These are phyloP conservation scores for Ganoderma sinense DNA, from an alignment of 1,284 basidiomycete genomes.

Conservation along the genomic window DNA sequence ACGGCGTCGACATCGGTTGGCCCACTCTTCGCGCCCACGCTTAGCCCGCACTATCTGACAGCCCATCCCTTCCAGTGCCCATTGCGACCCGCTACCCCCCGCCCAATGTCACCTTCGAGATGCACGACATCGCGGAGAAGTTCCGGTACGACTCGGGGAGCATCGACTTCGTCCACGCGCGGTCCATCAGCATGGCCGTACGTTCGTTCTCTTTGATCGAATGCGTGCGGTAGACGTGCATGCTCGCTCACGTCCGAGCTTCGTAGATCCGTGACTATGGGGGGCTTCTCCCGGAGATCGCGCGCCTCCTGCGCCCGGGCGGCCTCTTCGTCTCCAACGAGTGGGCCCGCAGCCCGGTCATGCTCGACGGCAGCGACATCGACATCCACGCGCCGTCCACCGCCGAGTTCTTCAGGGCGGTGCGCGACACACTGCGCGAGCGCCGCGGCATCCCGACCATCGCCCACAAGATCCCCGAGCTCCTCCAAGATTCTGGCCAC, in stretches of 20 bases:
- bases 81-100: constrained; percentile 68
- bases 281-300: constrained; percentile 59
- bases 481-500: constrained; percentile 43
- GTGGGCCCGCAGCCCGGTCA: constrained; percentile 53
- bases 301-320: constrained; percentile 65
- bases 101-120: constrained; percentile 67
- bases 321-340: constrained; percentile 74
- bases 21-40: constrained; percentile 22
- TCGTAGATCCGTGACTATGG: constrained; percentile 58
- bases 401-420: constrained; percentile 49
- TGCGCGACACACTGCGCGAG: constrained; percentile 47
- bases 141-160: constrained; percentile 56
- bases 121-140: constrained; percentile 62
- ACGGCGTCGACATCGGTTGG: constrained; percentile 75
- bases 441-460: constrained; percentile 46
- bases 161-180: constrained; percentile 71
- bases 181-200: constrained; percentile 64
- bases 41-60: not conserved
- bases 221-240: not conserved
- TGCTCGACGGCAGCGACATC: constrained; percentile 45
- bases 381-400: constrained; percentile 31
- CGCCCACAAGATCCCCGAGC: constrained; percentile 43
- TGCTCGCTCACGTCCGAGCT: not conserved
- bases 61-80: constrained; percentile 56
- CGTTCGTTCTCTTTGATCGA: constrained; percentile 32